These are phyloP conservation scores for Candida pseudofarinosa DNA, from an alignment of 805 yeast species.

Conservation along the genomic window DNA sequence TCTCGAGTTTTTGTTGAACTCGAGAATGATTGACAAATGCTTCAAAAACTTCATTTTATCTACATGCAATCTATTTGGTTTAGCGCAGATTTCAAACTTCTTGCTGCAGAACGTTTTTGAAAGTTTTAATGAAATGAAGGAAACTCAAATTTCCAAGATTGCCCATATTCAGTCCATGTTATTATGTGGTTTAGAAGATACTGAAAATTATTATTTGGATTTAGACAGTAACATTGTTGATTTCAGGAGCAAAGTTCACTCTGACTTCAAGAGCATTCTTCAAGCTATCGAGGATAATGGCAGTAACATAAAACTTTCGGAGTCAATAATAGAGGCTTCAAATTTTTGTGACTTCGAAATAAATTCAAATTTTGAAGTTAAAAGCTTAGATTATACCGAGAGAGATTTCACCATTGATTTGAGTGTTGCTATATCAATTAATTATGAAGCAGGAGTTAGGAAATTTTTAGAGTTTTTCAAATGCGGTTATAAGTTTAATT, in stretches of 20 bases:
- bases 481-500: conserved; percentile 28
- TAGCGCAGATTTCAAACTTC: conserved; percentile 19
- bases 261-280: background rate
- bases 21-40: conserved; percentile 23
- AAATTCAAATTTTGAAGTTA: background rate
- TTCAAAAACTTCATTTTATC: conserved; percentile 23
- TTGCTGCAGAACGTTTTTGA: conserved; percentile 13
- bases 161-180: conserved; percentile 26
- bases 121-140: conserved; percentile 5
- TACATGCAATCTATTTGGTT: conserved; percentile 29
- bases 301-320: background rate
- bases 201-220: conserved; percentile 35
- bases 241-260: background rate
- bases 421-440: conserved; percentile 22
- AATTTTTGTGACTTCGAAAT: conserved; percentile 2
- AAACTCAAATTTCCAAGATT: conserved; percentile 13
- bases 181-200: conserved; percentile 34
- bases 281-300: background rate
- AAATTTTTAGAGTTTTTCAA: conserved; percentile 24
- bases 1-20: conserved; percentile 22
- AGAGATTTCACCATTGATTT: conserved; percentile 17
- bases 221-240: conserved; percentile 17
- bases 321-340: background rate
- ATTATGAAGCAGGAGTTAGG: conserved; percentile 20
- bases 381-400: background rate